These are phyloP conservation scores for Fomes fomentarius DNA, from an alignment of 1,284 basidiomycete genomes.

Conservation along the genomic window DNA sequence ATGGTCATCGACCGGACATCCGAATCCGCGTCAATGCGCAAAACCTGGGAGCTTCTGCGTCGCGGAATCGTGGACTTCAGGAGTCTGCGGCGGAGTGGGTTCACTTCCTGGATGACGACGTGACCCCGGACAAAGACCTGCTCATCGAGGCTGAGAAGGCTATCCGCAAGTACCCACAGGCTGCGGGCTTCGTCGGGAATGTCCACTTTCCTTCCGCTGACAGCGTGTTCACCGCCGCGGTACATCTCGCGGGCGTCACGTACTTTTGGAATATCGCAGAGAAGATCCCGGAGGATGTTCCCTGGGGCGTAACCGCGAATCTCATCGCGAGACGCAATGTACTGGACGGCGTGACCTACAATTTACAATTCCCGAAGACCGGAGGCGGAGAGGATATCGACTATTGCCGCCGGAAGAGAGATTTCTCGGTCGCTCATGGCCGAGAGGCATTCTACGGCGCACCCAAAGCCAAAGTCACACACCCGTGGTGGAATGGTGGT, in stretches of 20 bases:
- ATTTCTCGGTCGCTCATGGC: conserved; percentile 38
- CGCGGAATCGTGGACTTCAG: conserved; percentile 50
- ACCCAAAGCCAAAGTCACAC: conserved; percentile 49
- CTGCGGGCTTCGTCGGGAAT: conserved; percentile 59
- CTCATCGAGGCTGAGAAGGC: conserved; percentile 48
- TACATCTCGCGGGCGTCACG: conserved; percentile 58
- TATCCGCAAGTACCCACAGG: conserved; percentile 49
- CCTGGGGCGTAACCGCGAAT: conserved; percentile 68
- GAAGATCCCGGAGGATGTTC: conserved; percentile 50
- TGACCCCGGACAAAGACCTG: conserved; percentile 46
- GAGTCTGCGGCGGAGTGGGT: conserved; percentile 54
- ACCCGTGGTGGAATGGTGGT: conserved; percentile 62
- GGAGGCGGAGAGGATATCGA: conserved; percentile 69
- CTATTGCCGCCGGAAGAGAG: conserved; percentile 55
- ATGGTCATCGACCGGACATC: conserved; percentile 45
- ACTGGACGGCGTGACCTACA: conserved; percentile 48
- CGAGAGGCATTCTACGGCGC: conserved; percentile 51
- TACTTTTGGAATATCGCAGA: conserved; percentile 66
- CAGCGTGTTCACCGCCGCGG: conserved; percentile 54
- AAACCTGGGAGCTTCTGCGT: conserved; percentile 52
- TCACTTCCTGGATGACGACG: conserved; percentile 62
- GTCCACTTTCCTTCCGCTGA: conserved; percentile 50
- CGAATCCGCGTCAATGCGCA: conserved; percentile 48
- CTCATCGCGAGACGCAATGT: conserved; percentile 51
- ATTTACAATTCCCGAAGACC: conserved; percentile 58